These are phyloP conservation scores for Martiniozyma asiatica DNA, from an alignment of 1,139 yeast species.

Conservation along the genomic window DNA sequence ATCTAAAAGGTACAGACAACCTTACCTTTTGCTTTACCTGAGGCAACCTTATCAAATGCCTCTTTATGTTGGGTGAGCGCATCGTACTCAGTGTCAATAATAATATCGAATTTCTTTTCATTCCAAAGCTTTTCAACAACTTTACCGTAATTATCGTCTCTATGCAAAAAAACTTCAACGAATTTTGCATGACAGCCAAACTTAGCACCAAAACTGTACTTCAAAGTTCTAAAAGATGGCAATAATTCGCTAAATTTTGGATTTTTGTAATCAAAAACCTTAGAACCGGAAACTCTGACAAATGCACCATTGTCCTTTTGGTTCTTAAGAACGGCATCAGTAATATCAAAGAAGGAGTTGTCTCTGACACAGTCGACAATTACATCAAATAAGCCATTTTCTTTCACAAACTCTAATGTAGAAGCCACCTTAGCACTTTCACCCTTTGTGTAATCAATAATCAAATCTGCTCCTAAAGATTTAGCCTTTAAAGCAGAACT, in stretches of 20 bases:
- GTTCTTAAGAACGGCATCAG: constrained; percentile 12
- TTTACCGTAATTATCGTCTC: constrained; percentile 10
- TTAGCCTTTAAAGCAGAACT: constrained; percentile 9
- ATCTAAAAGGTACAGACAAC: constrained; percentile 25
- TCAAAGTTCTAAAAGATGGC: constrained; percentile 5
- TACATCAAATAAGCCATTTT: constrained; percentile 31
- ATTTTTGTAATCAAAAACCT: constrained; percentile 15
- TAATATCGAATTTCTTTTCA: constrained; percentile 31
- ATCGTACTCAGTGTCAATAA: constrained; percentile 41
- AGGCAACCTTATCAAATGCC: constrained; percentile 37
- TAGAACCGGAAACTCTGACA: constrained; percentile 26
- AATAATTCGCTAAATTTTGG: constrained; percentile 7
- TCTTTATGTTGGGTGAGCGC: constrained; percentile 34
- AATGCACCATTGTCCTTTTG: constrained; percentile 21
- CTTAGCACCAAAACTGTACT: constrained; percentile 1
- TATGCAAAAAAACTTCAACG: constrained; percentile 4
- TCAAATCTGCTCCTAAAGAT: constrained; percentile 13
- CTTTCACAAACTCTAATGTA: constrained; percentile 24
- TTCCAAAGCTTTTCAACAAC: constrained; percentile 25
- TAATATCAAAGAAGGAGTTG: constrained; percentile 7
- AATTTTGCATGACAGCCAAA: constrained; percentile 16
- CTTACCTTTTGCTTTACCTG: constrained; percentile 51
- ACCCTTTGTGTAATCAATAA: constrained; percentile 18
- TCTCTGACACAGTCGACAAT: no score
- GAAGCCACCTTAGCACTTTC: constrained; percentile 23